Evolutionary conservation across 75 land plant species (phyloP).

Genomic region (Larix kaempferi): DNA sequence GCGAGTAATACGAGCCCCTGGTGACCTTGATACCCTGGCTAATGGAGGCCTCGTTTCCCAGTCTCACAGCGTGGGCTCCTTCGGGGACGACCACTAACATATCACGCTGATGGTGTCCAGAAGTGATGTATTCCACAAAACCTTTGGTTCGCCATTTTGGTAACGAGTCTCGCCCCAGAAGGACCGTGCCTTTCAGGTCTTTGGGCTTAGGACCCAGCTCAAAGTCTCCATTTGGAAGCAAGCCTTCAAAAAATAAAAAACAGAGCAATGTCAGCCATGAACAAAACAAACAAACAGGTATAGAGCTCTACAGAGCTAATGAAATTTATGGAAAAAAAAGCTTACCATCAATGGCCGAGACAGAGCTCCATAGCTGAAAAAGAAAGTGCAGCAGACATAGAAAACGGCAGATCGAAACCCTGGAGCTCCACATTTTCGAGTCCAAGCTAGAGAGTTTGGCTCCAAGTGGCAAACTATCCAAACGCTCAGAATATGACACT

Average conservation of each 20-base stretch:
- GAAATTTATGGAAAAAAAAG: no score
- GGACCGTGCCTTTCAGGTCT: background rate
- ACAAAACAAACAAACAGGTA: no score
- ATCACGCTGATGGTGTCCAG: background rate
- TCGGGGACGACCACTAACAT: constrained; percentile 8
- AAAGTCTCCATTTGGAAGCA: constrained; percentile 7
- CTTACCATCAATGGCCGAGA: no score
- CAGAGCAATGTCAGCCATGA: no score
- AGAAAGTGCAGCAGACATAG: no score
- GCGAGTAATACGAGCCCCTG: constrained; percentile 40
- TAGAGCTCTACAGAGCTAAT: no score
- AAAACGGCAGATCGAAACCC: no score
- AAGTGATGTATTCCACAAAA: background rate
- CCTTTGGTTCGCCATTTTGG: background rate
- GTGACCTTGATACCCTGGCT: constrained; percentile 41
- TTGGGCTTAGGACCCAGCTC: background rate
- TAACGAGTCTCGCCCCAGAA: constrained; percentile 1
- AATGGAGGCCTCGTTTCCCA: constrained; percentile 53
- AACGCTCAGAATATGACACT: no score
- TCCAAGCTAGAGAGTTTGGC: no score
- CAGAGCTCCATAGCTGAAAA: no score
- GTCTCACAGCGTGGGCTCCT: constrained; percentile 2
- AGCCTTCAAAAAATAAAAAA: background rate
- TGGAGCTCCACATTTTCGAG: no score
- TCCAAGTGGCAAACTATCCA: no score